phyloP scores from a whole-genome alignment of 2,329 filamentous ascomycete genomes.

The Nothophoma quercina region DNA sequence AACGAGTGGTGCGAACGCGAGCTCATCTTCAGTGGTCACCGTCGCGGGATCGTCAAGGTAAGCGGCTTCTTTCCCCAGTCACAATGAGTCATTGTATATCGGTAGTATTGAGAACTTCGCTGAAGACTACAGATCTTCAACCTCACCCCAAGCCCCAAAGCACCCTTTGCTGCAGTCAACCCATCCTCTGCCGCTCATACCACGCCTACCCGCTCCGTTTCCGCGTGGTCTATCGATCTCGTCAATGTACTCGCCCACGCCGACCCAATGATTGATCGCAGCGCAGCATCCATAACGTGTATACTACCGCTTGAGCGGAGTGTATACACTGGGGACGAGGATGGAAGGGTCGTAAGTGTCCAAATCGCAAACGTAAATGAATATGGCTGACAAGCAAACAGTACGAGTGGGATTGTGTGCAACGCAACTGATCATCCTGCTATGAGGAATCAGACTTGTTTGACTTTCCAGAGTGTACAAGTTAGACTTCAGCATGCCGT shows the following conservation, averaged over 20 bases:
- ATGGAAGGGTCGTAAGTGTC: conserved; percentile 72
- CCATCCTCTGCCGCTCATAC: conserved; percentile 37
- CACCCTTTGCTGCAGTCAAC: conserved; percentile 50
- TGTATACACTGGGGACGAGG: conserved; percentile 94
- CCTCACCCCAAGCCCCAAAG: conserved; percentile 60
- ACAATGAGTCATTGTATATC: background rate
- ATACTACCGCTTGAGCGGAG: conserved; percentile 82
- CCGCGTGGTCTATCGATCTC: conserved; percentile 74
- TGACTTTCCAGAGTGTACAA: too few species aligned
- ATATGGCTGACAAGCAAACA: conserved; percentile 32
- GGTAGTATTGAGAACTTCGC: too few species aligned
- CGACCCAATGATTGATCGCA: conserved; percentile 63
- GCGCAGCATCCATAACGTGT: conserved; percentile 74
- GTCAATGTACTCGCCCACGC: conserved; percentile 83
- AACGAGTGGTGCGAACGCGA: conserved; percentile 92
- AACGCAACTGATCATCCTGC: too few species aligned
- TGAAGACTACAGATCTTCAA: conserved; percentile 69
- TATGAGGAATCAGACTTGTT: too few species aligned
- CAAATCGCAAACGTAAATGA: background rate
- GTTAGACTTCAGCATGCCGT: too few species aligned
- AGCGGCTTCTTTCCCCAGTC: conserved; percentile 3
- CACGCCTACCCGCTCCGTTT: background rate
- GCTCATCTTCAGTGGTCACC: conserved; percentile 88
- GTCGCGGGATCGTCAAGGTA: conserved; percentile 79
- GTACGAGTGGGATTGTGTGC: conserved; percentile 66